A percentile compares a stretch with the other conserved stretches of the same genome.
These are phyloP conservation scores for Saccharomyces paradoxus DNA, from an alignment of 805 yeast species.

Conservation along the genomic window DNA sequence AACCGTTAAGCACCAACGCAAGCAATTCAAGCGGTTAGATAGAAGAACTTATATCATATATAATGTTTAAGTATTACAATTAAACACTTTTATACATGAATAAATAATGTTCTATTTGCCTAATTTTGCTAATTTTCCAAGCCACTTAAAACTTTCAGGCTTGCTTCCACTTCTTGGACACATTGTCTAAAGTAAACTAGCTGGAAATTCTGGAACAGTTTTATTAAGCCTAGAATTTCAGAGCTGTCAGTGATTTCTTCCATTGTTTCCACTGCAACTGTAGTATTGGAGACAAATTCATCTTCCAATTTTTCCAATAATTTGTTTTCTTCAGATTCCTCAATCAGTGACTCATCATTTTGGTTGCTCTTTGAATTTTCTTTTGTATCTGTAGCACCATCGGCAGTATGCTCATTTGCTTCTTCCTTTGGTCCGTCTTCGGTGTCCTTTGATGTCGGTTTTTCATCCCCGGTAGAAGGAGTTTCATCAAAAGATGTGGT, in stretches of 20 bases:
- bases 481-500: constrained; percentile 5
- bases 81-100: neutral
- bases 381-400: constrained; percentile 1
- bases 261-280: constrained; percentile 73
- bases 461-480: constrained; percentile 1
- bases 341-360: neutral
- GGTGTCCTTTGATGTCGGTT: neutral
- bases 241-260: constrained; percentile 60
- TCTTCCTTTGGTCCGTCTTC: constrained; percentile 4
- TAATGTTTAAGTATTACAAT: neutral
- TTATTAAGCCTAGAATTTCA: constrained; percentile 54
- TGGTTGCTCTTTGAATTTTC: neutral
- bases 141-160: constrained; percentile 35
- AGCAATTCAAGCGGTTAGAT: neutral
- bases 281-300: constrained; percentile 71
- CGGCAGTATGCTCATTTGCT: constrained; percentile 3
- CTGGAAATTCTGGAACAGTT: constrained; percentile 62
- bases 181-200: constrained; percentile 53
- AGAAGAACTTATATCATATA: neutral
- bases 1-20: neutral
- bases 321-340: constrained; percentile 29
- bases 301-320: constrained; percentile 59
- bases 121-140: constrained; percentile 13
- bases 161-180: constrained; percentile 38
- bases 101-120: neutral